Base-by-base conservation (phyloP, 306 rosid species). In the Malus domestica region DNA sequence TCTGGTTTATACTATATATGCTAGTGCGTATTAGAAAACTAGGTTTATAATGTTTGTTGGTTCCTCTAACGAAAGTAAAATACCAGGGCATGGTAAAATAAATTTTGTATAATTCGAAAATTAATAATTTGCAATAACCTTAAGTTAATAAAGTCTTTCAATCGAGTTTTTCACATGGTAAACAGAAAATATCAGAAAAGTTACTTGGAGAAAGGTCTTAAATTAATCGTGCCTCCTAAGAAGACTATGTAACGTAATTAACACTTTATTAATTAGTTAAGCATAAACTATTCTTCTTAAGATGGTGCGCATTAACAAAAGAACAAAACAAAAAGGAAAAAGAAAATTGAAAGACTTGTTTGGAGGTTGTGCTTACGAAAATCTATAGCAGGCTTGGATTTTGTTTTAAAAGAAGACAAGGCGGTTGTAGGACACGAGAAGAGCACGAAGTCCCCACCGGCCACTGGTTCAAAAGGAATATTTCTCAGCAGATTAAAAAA, bases 361-460 rank as follows among this genome's bases (percentile, higher is more conserved):
- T 58, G 76, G 76, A 72, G 76, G 76, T 38, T 4, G n/a, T 40
- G 52, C 45, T 15, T 18, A 13, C 19, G 60, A 19, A 57, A 22
- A 22, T 30, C 54, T 22, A 67, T 15, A 49, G 49, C 62, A 67
- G 22, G 33, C 33, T 29, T 68, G 6, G 22, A 23, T 76, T 19
- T 57, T 16, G 27, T 14, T 16, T 8, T 42, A 38, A 40, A 66
- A 57, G 38, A 20, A 55, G 54, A 40, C 74, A 58, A 72, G 45
- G 59, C 30, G 45, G 59, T 33, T 45, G 55, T 3, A 58, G 70
- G 70, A 44, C 64, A 30, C 57, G 29, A 33, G 59, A 80, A 30
- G 60, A 59, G 15, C 52, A 71, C 73, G 58, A 19, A 54, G 74
- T 25, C 82, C 70, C 83, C 78, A 73, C 82, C 19, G 58, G 23